A percentile compares a stretch with the other conserved stretches of the same genome.
Evolutionary conservation across 139 green algal species (phyloP).

Genomic region (Parachlorella kessleri): DNA sequence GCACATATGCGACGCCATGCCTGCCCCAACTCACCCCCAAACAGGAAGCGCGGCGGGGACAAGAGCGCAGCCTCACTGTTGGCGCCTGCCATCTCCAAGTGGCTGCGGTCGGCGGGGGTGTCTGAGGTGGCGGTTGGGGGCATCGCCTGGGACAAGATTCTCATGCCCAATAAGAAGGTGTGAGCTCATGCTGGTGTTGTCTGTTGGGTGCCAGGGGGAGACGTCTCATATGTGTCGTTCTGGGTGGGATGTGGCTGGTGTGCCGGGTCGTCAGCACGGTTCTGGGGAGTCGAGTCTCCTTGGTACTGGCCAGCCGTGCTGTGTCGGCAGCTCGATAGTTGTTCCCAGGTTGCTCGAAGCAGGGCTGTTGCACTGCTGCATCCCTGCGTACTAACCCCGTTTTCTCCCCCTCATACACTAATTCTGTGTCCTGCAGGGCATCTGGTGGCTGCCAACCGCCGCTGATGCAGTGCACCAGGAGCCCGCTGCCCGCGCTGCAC

Average conservation of each 20-base stretch:
- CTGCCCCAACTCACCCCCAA: background rate
- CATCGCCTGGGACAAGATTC: conserved; percentile 74
- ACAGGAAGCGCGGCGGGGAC: conserved; percentile 13
- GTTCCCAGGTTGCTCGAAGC: too few species aligned
- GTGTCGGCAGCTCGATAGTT: too few species aligned
- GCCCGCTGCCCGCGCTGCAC: conserved; percentile 9
- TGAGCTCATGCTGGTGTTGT: too few species aligned
- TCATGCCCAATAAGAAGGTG: conserved; percentile 66
- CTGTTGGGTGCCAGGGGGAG: too few species aligned
- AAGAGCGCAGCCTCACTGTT: conserved; percentile 34
- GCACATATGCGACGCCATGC: background rate
- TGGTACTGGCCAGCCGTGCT: too few species aligned
- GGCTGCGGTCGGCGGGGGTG: conserved; percentile 57
- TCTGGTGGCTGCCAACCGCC: conserved; percentile 68
- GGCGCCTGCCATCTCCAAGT: conserved; percentile 42
- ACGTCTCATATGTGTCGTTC: too few species aligned
- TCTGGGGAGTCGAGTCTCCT: too few species aligned
- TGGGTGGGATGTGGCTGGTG: too few species aligned
- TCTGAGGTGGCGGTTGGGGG: conserved; percentile 60
- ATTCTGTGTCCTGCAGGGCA: conserved; percentile 40
- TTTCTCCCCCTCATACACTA: too few species aligned
- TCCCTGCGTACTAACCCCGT: too few species aligned
- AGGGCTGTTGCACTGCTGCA: too few species aligned
- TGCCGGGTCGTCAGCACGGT: too few species aligned
- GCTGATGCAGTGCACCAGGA: conserved; percentile 34